Conservation (phyloP, 768 basidiomycete species). For the Tulasnella sp. region DNA sequence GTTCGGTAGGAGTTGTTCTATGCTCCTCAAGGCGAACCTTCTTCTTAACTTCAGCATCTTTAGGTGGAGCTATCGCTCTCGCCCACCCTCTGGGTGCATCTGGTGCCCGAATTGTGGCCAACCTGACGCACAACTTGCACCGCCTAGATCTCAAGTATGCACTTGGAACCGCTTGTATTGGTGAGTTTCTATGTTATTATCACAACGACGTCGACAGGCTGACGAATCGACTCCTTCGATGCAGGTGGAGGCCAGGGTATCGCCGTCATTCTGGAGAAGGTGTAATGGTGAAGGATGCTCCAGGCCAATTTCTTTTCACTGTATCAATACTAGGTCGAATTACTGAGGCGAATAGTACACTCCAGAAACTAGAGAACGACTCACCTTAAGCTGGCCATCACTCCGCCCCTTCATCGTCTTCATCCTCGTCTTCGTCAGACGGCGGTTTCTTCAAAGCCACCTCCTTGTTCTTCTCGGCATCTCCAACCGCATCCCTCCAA, state of each 20-base stretch:
- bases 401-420: slow-evolving; percentile 38
- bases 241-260: slow-evolving; percentile 34
- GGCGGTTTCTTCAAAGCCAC: neutral
- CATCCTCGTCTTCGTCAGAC: slow-evolving; percentile 32
- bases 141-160: slow-evolving; percentile 34
- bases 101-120: slow-evolving; percentile 31
- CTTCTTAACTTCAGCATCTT: neutral
- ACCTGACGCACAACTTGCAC: slow-evolving; percentile 34
- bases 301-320: neutral
- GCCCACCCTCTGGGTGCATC: slow-evolving; percentile 28
- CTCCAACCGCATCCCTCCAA: slow-evolving; percentile 70
- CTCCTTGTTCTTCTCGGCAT: slow-evolving; percentile 54
- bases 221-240: neutral
- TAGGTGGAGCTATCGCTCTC: slow-evolving; percentile 34
- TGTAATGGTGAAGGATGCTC: neutral
- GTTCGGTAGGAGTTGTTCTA: slow-evolving; percentile 13
- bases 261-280: slow-evolving; percentile 31
- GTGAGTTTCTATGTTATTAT: neutral
- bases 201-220: neutral
- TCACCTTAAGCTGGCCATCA: neutral
- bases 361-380: neutral
- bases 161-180: slow-evolving; percentile 35
- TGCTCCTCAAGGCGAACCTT: neutral
- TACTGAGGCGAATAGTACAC: neutral
- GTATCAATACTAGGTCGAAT: neutral